phyloP scores from a whole-genome alignment of 371 early-diverging fungal species.

The Saksenaea oblongispora region DNA sequence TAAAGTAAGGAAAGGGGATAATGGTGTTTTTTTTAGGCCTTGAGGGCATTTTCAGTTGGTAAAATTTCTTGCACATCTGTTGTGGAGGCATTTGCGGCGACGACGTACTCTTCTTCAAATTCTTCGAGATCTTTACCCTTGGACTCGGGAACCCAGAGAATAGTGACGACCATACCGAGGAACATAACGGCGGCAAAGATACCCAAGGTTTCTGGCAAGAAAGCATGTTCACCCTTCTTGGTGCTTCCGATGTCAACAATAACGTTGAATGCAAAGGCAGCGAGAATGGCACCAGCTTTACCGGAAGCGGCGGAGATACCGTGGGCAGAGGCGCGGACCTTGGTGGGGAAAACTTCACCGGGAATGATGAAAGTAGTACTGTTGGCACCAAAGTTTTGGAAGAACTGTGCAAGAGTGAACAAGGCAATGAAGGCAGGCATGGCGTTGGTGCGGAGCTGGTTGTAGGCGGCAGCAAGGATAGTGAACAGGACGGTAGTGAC shows the following conservation, averaged over 20 bases:
- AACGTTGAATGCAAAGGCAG: slow-evolving; percentile 59
- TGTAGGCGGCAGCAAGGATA: slow-evolving; percentile 73
- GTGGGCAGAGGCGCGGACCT: slow-evolving; percentile 83
- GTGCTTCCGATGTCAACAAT: slow-evolving; percentile 60
- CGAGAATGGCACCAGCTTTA: slow-evolving; percentile 79
- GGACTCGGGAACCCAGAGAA: slow-evolving; percentile 56
- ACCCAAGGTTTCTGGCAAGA: slow-evolving; percentile 65
- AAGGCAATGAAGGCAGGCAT: slow-evolving; percentile 71
- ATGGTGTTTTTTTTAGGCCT: neutral
- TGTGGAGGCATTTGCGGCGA: slow-evolving; percentile 1
- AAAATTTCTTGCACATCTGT: neutral
- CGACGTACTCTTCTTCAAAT: slow-evolving; percentile 51
- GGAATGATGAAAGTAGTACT: slow-evolving; percentile 90
- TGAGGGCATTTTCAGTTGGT: neutral
- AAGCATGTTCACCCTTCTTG: slow-evolving; percentile 53
- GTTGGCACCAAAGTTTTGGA: slow-evolving; percentile 93
- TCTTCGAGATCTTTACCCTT: slow-evolving; percentile 59
- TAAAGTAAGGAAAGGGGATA: neutral
- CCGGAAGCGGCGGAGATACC: slow-evolving; percentile 90
- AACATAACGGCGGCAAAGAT: slow-evolving; percentile 74
- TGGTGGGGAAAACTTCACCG: slow-evolving; percentile 90
- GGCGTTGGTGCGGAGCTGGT: slow-evolving; percentile 53
- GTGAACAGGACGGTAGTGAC: slow-evolving; percentile 73
- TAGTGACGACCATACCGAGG: slow-evolving; percentile 57
- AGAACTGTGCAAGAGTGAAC: slow-evolving; percentile 75